Conservation (phyloP, 192 early-diverging fungal genomes). For the Podila verticillata region DNA sequence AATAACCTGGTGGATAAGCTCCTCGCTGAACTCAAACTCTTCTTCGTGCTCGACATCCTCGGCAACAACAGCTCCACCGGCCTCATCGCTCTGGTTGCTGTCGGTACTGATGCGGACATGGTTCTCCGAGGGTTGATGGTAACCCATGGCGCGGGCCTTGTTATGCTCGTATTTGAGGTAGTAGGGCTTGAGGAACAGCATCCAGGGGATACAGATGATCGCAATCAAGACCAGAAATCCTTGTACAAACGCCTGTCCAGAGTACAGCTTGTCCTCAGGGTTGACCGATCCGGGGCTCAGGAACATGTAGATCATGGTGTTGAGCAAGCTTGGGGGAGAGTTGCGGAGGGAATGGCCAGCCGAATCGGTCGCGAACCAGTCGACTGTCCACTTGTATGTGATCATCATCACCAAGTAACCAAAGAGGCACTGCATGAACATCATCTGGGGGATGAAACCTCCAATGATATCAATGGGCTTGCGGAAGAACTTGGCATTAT, state of each 20-base stretch:
- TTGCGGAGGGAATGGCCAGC: constrained; percentile 69
- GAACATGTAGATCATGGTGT: constrained; percentile 99
- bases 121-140: constrained; percentile 66
- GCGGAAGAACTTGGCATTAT: constrained; percentile 92
- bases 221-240: constrained; percentile 82
- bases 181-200: constrained; percentile 94
- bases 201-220: constrained; percentile 94
- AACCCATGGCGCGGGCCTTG: constrained; percentile 77
- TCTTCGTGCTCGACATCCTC: constrained; percentile 72
- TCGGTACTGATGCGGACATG: constrained; percentile 57
- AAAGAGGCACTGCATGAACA: constrained; percentile 94
- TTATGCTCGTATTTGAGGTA: constrained; percentile 85
- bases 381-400: constrained; percentile 94
- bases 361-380: constrained; percentile 84
- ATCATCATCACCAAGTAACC: constrained; percentile 95
- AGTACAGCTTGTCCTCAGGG: constrained; percentile 76
- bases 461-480: constrained; percentile 81
- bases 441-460: constrained; percentile 94
- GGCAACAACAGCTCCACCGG: constrained; percentile 64
- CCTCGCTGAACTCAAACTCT: constrained; percentile 94
- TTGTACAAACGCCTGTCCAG: constrained; percentile 90
- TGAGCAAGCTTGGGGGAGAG: constrained; percentile 92
- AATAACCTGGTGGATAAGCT: constrained; percentile 97
- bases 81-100: constrained; percentile 48
- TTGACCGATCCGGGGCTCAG: constrained; percentile 86